These are phyloP conservation scores for Zygosaccharomyces lentus DNA, from an alignment of 805 yeast genomes.

Conservation along the genomic window DNA sequence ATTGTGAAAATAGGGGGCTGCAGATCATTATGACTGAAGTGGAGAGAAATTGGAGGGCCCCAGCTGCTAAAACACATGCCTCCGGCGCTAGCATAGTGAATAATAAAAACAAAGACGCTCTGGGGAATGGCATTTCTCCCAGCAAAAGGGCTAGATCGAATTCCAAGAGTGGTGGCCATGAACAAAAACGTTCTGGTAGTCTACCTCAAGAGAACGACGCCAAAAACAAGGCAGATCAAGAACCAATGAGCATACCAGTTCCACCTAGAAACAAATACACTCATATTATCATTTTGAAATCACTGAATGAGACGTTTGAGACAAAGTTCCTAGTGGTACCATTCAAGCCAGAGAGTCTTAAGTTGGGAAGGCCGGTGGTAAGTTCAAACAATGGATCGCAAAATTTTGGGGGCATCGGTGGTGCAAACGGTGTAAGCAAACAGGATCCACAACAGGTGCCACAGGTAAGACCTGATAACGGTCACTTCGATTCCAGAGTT, in stretches of 20 bases:
- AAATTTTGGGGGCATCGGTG: constrained; percentile 9
- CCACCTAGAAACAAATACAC: constrained; percentile 34
- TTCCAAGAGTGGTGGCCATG: constrained; percentile 26
- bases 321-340: constrained; percentile 79
- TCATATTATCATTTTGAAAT: constrained; percentile 64
- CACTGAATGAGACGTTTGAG: constrained; percentile 79
- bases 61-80: constrained; percentile 13
- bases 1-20: not conserved
- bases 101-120: not conserved
- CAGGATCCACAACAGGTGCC: constrained; percentile 35
- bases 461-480: constrained; percentile 65
- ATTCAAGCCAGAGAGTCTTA: constrained; percentile 71
- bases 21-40: constrained; percentile 14
- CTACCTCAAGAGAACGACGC: constrained; percentile 3
- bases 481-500: constrained; percentile 91
- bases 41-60: constrained; percentile 18
- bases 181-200: constrained; percentile 12
- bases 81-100: constrained; percentile 8
- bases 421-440: constrained; percentile 15
- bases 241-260: constrained; percentile 8
- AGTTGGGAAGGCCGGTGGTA: constrained; percentile 83
- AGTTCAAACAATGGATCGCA: constrained; percentile 14
- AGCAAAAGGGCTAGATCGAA: constrained; percentile 29
- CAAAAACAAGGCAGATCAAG: constrained; percentile 6
- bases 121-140: constrained; percentile 4